Conservation (phyloP, 1,139 yeast genomes). For the Lodderomyces theae region DNA sequence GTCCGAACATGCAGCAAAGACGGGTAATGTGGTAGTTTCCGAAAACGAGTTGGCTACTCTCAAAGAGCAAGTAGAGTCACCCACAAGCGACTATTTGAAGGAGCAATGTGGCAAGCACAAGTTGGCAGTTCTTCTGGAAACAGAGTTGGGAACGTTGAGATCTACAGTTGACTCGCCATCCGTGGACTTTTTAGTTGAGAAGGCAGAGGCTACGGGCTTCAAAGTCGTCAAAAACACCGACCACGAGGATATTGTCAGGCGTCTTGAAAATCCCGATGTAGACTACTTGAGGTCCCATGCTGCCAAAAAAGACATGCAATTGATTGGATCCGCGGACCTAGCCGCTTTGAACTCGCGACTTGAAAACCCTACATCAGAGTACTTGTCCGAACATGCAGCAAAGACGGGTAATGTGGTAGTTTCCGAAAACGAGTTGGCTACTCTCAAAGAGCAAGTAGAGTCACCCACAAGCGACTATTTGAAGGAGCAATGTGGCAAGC, state of each 20-base stretch:
- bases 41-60: conserved; percentile 19
- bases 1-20: conserved; percentile 8
- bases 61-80: conserved; percentile 15
- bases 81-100: conserved; percentile 21
- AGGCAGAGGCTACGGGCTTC: conserved; percentile 12
- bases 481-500: conserved; percentile 16
- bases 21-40: conserved; percentile 16
- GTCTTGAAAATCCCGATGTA: no score
- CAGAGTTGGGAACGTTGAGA: conserved; percentile 7
- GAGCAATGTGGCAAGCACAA: conserved; percentile 17
- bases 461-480: conserved; percentile 23
- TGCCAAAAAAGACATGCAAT: no score
- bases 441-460: conserved; percentile 14
- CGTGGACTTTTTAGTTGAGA: conserved; percentile 18
- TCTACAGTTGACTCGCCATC: conserved; percentile 18
- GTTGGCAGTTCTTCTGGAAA: conserved; percentile 5
- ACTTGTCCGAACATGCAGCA: conserved; percentile 15
- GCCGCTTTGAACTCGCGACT: conserved; percentile 18
- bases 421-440: conserved; percentile 18
- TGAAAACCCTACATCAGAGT: conserved; percentile 23
- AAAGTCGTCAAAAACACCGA: conserved; percentile 18
- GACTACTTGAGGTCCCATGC: no score
- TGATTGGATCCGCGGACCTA: no score
- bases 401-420: conserved; percentile 15
- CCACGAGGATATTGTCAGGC: conserved; percentile 18